A percentile compares a stretch with the other conserved stretches of the same genome.
Evolutionary conservation across 2,329 filamentous ascomycete genomes (phyloP).

Genomic region (Madurella fahalii): DNA sequence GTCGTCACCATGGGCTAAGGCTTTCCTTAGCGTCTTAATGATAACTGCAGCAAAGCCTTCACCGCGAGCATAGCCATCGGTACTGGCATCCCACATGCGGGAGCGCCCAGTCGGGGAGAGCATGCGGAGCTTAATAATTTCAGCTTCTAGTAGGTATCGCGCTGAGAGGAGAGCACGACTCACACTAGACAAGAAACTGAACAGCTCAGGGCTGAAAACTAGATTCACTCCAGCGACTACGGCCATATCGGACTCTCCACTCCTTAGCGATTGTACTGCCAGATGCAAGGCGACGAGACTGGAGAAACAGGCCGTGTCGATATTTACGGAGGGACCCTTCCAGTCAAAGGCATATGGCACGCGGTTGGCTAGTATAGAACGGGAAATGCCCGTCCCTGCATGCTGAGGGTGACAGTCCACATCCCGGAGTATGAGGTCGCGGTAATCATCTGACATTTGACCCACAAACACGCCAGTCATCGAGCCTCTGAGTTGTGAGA

Average conservation of each 20-base stretch:
- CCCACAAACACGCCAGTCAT: conserved; percentile 40
- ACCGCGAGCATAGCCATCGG: conserved; percentile 55
- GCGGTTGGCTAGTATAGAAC: conserved; percentile 41
- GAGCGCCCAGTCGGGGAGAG: conserved; percentile 42
- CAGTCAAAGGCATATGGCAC: conserved; percentile 47
- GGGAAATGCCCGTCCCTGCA: conserved; percentile 39
- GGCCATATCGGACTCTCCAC: conserved; percentile 38
- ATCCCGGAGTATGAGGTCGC: conserved; percentile 32
- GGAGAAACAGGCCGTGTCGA: conserved; percentile 50
- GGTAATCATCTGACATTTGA: conserved; percentile 37
- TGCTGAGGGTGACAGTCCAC: conserved; percentile 35
- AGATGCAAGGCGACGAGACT: conserved; percentile 44
- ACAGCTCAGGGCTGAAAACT: conserved; percentile 41
- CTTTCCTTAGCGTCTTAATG: conserved; percentile 48
- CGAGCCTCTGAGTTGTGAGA: conserved; percentile 30
- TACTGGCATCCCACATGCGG: conserved; percentile 46
- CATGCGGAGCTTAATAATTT: conserved; percentile 34
- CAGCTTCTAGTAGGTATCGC: background rate
- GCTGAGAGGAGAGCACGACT: background rate
- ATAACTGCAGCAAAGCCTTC: conserved; percentile 50
- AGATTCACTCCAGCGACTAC: conserved; percentile 43
- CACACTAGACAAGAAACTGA: conserved; percentile 38
- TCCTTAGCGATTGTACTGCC: conserved; percentile 39
- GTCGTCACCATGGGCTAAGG: conserved; percentile 45
- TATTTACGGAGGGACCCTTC: conserved; percentile 43